These are phyloP conservation scores for Lentithecium fluviatile DNA, from an alignment of 495 filamentous ascomycete genomes.

Conservation along the genomic window DNA sequence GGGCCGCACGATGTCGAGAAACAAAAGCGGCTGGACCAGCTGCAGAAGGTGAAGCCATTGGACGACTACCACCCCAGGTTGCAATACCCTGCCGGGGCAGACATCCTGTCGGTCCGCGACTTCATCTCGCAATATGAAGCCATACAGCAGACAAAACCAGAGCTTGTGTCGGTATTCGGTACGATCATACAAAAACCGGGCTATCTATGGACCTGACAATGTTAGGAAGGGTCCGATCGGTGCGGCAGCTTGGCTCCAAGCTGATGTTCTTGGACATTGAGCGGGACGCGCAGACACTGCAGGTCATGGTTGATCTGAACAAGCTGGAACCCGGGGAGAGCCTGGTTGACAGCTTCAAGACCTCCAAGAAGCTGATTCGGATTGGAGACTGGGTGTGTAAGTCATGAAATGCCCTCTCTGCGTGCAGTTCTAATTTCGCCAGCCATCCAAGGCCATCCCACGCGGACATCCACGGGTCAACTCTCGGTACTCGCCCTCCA, in stretches of 20 bases:
- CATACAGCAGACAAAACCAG: slow-evolving; percentile 14
- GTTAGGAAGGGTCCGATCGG: slow-evolving; percentile 63
- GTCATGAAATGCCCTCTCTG: slow-evolving; percentile 37
- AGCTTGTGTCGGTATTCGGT: slow-evolving; percentile 30
- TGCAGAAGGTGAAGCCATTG: slow-evolving; percentile 47
- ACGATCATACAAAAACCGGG: not conserved
- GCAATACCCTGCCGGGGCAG: slow-evolving; percentile 18
- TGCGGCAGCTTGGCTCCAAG: slow-evolving; percentile 61
- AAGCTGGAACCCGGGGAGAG: slow-evolving; percentile 48
- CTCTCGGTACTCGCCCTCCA: slow-evolving; percentile 68
- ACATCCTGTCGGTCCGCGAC: slow-evolving; percentile 8
- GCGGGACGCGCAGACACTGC: slow-evolving; percentile 62
- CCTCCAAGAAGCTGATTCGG: slow-evolving; percentile 56
- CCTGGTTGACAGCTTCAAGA: slow-evolving; percentile 54
- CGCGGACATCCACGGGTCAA: slow-evolving; percentile 70
- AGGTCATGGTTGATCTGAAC: slow-evolving; percentile 68
- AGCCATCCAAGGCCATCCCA: slow-evolving; percentile 65
- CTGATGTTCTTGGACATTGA: slow-evolving; percentile 82
- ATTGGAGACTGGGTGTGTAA: slow-evolving; percentile 78
- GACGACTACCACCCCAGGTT: slow-evolving; percentile 54
- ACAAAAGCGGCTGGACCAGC: slow-evolving; percentile 52
- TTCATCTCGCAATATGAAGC: slow-evolving; percentile 29
- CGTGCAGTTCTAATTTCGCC: slow-evolving; percentile 8
- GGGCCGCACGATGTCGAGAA: slow-evolving; percentile 40
- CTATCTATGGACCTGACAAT: slow-evolving; percentile 32